Evolutionary conservation across 805 yeast genomes (phyloP).

Genomic region (Brettanomyces nanus): DNA sequence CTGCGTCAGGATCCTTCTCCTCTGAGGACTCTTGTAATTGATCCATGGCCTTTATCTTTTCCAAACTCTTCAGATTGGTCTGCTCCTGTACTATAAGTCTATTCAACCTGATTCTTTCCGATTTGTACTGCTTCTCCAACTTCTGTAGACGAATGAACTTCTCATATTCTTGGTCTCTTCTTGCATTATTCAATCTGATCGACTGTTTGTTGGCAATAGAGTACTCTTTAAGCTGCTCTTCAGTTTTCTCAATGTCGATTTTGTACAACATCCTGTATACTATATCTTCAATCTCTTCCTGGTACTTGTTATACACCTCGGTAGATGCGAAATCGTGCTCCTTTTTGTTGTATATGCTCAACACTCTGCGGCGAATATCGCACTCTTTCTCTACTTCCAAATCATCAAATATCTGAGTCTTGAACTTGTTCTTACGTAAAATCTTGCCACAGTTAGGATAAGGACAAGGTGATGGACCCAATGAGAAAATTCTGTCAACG

Average conservation of each 20-base stretch:
- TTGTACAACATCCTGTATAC: slow-evolving; percentile 69
- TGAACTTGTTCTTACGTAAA: slow-evolving; percentile 80
- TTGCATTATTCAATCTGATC: slow-evolving; percentile 68
- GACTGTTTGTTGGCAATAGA: slow-evolving; percentile 67
- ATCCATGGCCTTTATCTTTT: slow-evolving; percentile 49
- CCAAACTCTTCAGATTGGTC: slow-evolving; percentile 31
- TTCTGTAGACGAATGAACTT: slow-evolving; percentile 56
- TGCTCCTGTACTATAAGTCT: slow-evolving; percentile 50
- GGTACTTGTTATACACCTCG: slow-evolving; percentile 61
- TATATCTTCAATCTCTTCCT: slow-evolving; percentile 77
- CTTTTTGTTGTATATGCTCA: slow-evolving; percentile 70
- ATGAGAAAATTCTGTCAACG: slow-evolving; percentile 87
- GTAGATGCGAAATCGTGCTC: slow-evolving; percentile 60
- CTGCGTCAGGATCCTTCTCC: slow-evolving; percentile 31
- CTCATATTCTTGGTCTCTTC: slow-evolving; percentile 63
- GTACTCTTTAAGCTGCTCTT: slow-evolving; percentile 54
- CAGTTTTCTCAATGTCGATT: slow-evolving; percentile 61
- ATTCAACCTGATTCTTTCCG: slow-evolving; percentile 60
- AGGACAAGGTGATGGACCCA: slow-evolving; percentile 97
- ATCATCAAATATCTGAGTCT: slow-evolving; percentile 89
- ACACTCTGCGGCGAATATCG: slow-evolving; percentile 76
- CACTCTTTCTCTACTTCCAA: slow-evolving; percentile 85
- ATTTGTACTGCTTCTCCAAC: slow-evolving; percentile 59
- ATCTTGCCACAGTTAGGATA: slow-evolving; percentile 85
- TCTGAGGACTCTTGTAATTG: slow-evolving; percentile 32